Base-by-base conservation (phyloP, 1,284 basidiomycete genomes). In the Tilletia setariae region DNA sequence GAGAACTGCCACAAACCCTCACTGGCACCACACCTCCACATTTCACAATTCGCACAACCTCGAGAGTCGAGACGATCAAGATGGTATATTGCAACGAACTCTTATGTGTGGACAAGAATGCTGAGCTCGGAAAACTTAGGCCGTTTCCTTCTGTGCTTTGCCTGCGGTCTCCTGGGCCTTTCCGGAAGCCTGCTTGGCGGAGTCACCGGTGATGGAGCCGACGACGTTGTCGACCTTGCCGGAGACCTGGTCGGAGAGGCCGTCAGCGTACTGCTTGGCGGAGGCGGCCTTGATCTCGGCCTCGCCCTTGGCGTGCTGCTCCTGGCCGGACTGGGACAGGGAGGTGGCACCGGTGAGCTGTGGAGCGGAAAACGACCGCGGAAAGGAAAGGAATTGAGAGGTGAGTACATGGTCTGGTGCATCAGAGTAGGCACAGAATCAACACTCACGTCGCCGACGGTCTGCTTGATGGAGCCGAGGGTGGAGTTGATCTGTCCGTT, bases 201-300 rank as follows among this genome's bases (percentile, higher is more conserved):
- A 73, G 75, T 77, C 67, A 63, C 77, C 77, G 21, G 77, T 79
- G 69, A 79, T 64, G 66, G 73, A 67, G 43, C 75, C 75, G 62
- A 76, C 65, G 25, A 79, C 68, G 64, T 71, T 71, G 71, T 77
- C 74, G 53, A 73, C 35, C 76, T 79, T 76, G 65, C 77, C 77
- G n/a, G 70, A 71, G 32, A 79, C 71, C 72, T 75, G 75, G 72
- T 78, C 73, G 63, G 70, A 71, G 67, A 72, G 65, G 42, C 77
- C 77, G 72, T 79, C 77, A 63, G 76, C 74, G 72, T 79, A 77
- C 28, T 65, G 72, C 73, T 78, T 74, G 64, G 76, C 71, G 67
- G 75, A 63, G 51, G 76, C 76, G 51, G 76, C 75, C 73, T 76
- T 78, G 67, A 69, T 66, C 72, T 78, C 76, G 35, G 67, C 51